Evolutionary conservation across 805 yeast genomes (phyloP).

Genomic region (Suhomyces pyralidae): DNA sequence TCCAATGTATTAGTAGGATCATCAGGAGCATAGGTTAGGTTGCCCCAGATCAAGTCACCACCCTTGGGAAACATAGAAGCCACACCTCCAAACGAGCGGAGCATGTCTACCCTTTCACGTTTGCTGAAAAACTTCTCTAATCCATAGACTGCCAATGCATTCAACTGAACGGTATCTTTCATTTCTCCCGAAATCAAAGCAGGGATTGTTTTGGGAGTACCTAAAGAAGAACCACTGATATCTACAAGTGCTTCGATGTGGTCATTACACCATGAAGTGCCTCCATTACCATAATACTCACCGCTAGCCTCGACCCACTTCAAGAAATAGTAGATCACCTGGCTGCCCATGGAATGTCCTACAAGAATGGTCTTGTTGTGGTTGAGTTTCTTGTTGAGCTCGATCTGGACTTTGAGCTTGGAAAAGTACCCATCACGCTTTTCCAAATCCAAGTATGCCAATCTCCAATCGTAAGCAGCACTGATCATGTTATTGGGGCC

Average conservation of each 20-base stretch:
- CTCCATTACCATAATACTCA: constrained; percentile 83
- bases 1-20: constrained; percentile 45
- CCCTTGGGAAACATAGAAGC: constrained; percentile 97
- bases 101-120: constrained; percentile 81
- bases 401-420: constrained; percentile 70
- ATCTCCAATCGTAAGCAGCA: constrained; percentile 96
- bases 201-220: constrained; percentile 92
- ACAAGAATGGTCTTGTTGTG: constrained; percentile 71
- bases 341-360: constrained; percentile 98
- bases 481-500: constrained; percentile 87
- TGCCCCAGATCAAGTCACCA: constrained; percentile 89
- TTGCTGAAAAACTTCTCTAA: constrained; percentile 90
- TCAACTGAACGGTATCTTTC: constrained; percentile 95
- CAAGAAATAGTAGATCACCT: constrained; percentile 79
- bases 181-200: constrained; percentile 96
- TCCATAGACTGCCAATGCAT: constrained; percentile 89
- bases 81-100: constrained; percentile 88
- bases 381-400: constrained; percentile 47
- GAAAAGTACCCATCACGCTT: constrained; percentile 82
- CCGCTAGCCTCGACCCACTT: constrained; percentile 97
- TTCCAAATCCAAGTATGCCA: constrained; percentile 86
- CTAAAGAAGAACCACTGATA: constrained; percentile 84
- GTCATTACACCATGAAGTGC: constrained; percentile 80
- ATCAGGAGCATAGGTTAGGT: constrained; percentile 62
- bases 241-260: constrained; percentile 79